Base-by-base conservation (phyloP, 2,329 filamentous ascomycete species). In the Exophiala viscosa region DNA sequence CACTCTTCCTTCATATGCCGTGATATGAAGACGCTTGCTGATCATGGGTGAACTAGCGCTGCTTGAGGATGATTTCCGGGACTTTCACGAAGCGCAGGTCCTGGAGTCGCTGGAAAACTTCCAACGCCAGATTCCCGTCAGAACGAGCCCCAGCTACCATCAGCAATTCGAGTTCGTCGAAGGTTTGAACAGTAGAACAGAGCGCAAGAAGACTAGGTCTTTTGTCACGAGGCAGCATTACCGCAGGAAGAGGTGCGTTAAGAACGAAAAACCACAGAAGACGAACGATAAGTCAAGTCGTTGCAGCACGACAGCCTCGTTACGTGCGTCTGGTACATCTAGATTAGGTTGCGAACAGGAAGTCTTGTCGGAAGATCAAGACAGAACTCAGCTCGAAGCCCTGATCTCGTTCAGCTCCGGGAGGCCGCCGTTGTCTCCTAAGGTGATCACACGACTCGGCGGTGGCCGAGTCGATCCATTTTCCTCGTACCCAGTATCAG, bases 141-240 rank as follows among this genome's bases (percentile, higher is more conserved):
- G 17, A 7, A 4, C 31, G 9, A 8, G 17, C 5, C 9, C 18
- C 10, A 40, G 18, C 20, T 53, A 39, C 14, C 20, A 48, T 38
- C 40, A 42, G 34, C 28, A 53, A 17, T 53, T 49, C 34, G 39
- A 44, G 18, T 55, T 55, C 33, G 32, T 55, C 35, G 44, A 55
- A 20, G 52, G 52, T 8, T 28, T 55, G 15, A 47, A 45, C 4
- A 55, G 52, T 18, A 47, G 35, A 34, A 41, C 35, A 4, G 18
- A 47, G 20, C 34, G 52, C 17, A 48, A 43, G 35, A 55, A 39
- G 36, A 55, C 52, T 5, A 28, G 52, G 11, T 50, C 52, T 35
- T 55, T 48, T 35, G 42, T 55, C 6, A 55, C 52, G 14, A 50
- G 38, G 33, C 52, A 55, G 33, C 52, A 55, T 32, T 55, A 55